Conservation (phyloP, 345 rosid species). For the Salix caprea region DNA sequence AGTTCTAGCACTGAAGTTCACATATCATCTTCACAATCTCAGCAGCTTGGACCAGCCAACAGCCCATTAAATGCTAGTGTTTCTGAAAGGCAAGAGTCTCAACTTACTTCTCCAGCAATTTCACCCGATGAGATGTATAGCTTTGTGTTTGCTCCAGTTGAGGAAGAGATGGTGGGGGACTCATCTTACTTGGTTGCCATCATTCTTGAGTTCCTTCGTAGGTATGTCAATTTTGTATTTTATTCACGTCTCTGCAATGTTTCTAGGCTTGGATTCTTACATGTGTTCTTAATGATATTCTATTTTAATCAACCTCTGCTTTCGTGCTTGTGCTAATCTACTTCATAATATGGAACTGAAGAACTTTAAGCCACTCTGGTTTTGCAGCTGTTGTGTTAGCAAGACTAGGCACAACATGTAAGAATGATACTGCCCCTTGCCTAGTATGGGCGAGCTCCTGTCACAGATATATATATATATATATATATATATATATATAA, state of each 20-base stretch:
- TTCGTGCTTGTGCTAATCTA: background rate
- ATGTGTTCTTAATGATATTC: background rate
- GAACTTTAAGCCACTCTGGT: background rate
- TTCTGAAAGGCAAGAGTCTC: conserved; percentile 61
- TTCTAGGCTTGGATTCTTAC: background rate
- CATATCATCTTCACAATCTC: conserved; percentile 33
- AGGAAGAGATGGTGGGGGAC: conserved; percentile 83
- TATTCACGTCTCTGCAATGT: background rate
- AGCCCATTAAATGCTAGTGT: conserved; percentile 43
- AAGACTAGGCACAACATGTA: background rate
- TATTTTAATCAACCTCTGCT: background rate
- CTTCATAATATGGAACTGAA: background rate
- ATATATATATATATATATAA: background rate
- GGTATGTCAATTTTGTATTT: conserved; percentile 42
- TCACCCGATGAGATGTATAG: conserved; percentile 93
- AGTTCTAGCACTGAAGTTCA: conserved; percentile 31
- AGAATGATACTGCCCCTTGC: background rate
- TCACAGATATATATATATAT: too few relatives aligned
- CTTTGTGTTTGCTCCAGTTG: conserved; percentile 77
- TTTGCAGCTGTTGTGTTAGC: background rate
- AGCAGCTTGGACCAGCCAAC: conserved; percentile 37
- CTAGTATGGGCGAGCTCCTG: background rate
- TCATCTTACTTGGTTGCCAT: conserved; percentile 79
- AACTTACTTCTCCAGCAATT: conserved; percentile 69
- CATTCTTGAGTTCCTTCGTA: conserved; percentile 76